Base-by-base conservation (phyloP, 2,329 filamentous ascomycete species). In the Pseudogymnoascus sp. region DNA sequence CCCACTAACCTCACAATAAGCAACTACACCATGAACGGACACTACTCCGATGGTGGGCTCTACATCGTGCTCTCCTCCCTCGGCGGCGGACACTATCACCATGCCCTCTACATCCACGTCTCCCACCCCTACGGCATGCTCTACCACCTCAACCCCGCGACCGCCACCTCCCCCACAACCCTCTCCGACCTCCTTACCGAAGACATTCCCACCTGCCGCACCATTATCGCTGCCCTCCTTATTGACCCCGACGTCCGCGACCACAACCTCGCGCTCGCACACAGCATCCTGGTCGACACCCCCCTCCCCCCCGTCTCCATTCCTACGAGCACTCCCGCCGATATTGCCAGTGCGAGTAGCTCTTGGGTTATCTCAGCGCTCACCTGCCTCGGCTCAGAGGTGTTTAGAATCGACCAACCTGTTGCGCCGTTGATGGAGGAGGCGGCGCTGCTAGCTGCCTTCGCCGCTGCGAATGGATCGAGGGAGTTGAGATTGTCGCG, bases 71-170 rank as follows among this genome's bases (percentile, higher is more conserved):
- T 52, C 23, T 30, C 26, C n/a, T 9, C 23, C 9, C n/a, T 52
- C 26, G 26, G 45, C n/a, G 45, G 23, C 4, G 26, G 45, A 19
- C 2, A 52, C 9, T 52, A 23, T 3, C 45, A 52, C 26, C 26
- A 52, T 9, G 45, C 23, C n/a, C 45, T 52, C 45, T 52, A 52
- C 45, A 52, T 52, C 45, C 45, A 52, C 45, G 45, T 52, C 26
- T 52, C 45, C 9, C 26, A 52, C n/a, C 45, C 45, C n/a, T 52
- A 52, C n/a, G 45, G 45, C 26, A 52, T 52, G 45, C 26, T 13
- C n/a, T 52, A 52, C 45, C n/a, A 52, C n/a, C 45, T 30, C 45
- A 30, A 18, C 23, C 23, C 23, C 45, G n/a, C 45, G 5, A 30
- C 45, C 10, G 2, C 26, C 2, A 30, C 26, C n/a, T 13, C 26